These are phyloP conservation scores for Yarrowia osloensis DNA, from an alignment of 805 yeast genomes.

Conservation along the genomic window DNA sequence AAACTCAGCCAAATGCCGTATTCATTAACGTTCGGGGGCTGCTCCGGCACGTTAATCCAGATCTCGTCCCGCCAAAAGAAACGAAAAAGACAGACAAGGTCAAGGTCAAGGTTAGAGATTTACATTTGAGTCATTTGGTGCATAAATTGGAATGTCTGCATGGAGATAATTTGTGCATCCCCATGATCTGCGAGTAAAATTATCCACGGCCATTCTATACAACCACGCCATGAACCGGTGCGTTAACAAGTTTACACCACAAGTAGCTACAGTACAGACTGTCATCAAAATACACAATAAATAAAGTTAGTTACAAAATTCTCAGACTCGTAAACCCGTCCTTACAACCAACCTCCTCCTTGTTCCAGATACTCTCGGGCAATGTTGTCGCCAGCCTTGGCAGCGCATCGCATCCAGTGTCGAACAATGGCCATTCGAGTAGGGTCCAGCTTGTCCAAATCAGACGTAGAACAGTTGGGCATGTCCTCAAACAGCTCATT, in stretches of 20 bases:
- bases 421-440: constrained; percentile 40
- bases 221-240: no score
- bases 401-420: constrained; percentile 40
- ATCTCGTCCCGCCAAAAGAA: not conserved
- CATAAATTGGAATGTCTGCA: not conserved
- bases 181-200: no score
- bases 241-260: no score
- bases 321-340: not conserved
- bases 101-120: not conserved
- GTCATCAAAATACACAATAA: constrained; percentile 1
- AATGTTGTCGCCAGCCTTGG: constrained; percentile 38
- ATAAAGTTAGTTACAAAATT: constrained; percentile 10
- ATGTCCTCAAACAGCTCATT: constrained; percentile 35
- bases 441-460: constrained; percentile 39
- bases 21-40: not conserved
- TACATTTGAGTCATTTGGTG: constrained; percentile 2
- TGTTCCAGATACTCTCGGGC: constrained; percentile 39
- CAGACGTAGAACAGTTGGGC: constrained; percentile 31
- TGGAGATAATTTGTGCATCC: no score
- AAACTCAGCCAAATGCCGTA: not conserved
- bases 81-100: not conserved
- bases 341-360: constrained; percentile 14
- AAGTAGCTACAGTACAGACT: not conserved
- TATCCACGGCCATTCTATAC: no score
- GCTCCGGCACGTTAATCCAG: not conserved